A percentile compares a stretch with the other conserved stretches of the same genome.
Evolutionary conservation across 176 grass and related monocot species (phyloP).

Genomic region (Raddia guianensis): DNA sequence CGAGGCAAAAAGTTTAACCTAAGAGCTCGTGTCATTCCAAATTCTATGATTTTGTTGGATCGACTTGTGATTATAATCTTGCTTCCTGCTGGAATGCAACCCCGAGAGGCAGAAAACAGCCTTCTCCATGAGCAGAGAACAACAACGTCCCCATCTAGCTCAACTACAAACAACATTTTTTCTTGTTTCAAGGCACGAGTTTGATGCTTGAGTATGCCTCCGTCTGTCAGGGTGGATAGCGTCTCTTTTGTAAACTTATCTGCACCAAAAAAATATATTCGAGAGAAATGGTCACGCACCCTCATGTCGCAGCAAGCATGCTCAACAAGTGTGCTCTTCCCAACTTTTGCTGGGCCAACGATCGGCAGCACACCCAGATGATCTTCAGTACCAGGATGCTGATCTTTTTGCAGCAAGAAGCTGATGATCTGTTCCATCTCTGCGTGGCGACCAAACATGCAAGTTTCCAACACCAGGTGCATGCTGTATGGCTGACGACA

Average conservation of each 20-base stretch:
- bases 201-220: not conserved
- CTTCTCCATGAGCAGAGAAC: not conserved
- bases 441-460: not conserved
- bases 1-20: not conserved
- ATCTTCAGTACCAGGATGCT: not conserved
- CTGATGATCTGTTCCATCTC: not conserved
- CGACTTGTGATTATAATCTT: not conserved
- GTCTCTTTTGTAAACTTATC: not conserved
- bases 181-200: not conserved
- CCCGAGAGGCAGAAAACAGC: not conserved
- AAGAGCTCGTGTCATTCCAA: not conserved
- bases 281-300: conserved; percentile 15
- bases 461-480: not conserved
- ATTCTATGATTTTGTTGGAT: not conserved
- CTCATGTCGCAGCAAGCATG: conserved; percentile 11
- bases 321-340: conserved; percentile 35
- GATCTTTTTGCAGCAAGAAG: not conserved
- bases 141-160: not conserved
- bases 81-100: not conserved
- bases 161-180: not conserved
- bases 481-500: not conserved
- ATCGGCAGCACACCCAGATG: not conserved
- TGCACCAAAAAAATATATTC: not conserved
- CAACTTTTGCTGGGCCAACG: not conserved
- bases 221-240: not conserved